Conservation (phyloP, 208 protist genomes). For the Crithidia sp. region DNA sequence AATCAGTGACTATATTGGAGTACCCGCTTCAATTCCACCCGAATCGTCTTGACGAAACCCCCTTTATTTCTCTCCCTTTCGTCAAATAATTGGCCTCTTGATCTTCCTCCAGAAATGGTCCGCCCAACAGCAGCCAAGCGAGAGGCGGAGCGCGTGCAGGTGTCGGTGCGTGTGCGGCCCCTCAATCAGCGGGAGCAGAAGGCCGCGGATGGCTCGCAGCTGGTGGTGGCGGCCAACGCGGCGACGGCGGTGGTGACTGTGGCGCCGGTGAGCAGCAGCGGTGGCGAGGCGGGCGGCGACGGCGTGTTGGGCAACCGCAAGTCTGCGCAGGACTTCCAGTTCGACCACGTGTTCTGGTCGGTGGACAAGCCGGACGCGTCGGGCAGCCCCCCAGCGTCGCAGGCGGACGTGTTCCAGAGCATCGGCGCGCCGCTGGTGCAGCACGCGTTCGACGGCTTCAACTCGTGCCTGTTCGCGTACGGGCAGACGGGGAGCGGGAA, state of each 20-base stretch:
- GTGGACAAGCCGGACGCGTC: conserved; percentile 40
- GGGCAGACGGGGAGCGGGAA: conserved; percentile 93
- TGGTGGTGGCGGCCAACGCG: conserved; percentile 25
- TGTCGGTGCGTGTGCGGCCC: conserved; percentile 70
- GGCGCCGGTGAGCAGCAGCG: background rate
- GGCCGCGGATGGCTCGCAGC: conserved; percentile 1
- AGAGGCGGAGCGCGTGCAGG: conserved; percentile 48
- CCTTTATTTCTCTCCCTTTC: no score
- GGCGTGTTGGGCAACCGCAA: background rate
- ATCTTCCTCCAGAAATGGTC: no score
- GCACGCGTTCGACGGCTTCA: conserved; percentile 69
- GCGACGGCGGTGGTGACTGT: conserved; percentile 30
- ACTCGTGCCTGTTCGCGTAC: conserved; percentile 92
- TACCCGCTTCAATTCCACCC: no score
- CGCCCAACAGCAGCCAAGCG: conserved; percentile 1
- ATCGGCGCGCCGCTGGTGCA: conserved; percentile 63
- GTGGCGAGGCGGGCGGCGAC: background rate
- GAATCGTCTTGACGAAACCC: no score
- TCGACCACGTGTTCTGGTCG: conserved; percentile 77
- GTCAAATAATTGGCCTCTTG: no score
- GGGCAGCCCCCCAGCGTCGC: conserved; percentile 32
- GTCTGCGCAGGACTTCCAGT: conserved; percentile 48
- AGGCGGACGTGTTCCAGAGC: conserved; percentile 62
- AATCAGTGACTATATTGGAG: no score
- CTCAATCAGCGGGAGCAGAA: conserved; percentile 51